phyloP scores from a whole-genome alignment of 345 rosid genomes.

The Barbarea vulgaris region DNA sequence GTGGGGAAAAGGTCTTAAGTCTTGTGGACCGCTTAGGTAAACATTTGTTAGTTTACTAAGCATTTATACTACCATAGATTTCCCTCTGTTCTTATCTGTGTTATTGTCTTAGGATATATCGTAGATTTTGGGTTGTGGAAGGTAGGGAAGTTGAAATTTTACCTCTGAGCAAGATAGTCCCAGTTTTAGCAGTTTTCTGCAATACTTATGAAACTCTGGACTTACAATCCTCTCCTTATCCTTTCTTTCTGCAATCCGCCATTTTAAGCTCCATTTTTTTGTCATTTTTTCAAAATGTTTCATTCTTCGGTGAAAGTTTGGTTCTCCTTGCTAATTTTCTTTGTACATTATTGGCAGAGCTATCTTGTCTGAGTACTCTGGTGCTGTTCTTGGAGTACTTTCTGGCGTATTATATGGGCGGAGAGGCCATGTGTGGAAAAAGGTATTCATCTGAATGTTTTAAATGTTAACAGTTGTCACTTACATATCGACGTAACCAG shows the following conservation, averaged over 20 bases:
- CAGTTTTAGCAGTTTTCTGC: background rate
- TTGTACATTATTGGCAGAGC: conserved; percentile 52
- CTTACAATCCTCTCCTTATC: background rate
- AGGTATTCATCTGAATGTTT: conserved; percentile 54
- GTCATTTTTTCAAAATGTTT: background rate
- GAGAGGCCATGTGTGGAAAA: conserved; percentile 77
- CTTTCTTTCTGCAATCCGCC: background rate
- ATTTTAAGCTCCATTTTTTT: background rate
- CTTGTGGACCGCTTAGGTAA: conserved; percentile 96
- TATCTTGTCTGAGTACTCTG: conserved; percentile 94
- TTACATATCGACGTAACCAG: background rate
- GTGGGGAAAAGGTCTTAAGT: conserved; percentile 93
- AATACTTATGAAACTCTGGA: background rate
- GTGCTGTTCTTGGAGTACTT: conserved; percentile 95
- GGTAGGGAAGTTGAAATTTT: conserved; percentile 1
- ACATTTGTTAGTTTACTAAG: conserved; percentile 26
- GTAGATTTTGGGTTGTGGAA: conserved; percentile 6
- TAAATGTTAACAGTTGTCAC: background rate
- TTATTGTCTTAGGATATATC: background rate
- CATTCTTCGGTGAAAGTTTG: background rate
- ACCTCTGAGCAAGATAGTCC: background rate
- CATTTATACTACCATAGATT: background rate
- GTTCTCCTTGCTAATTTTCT: background rate
- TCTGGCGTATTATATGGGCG: conserved; percentile 89
- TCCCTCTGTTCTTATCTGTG: background rate